These are phyloP conservation scores for Schoenoplectus tabernaemontani DNA, from an alignment of 202 grass and related monocot genomes.

Conservation along the genomic window DNA sequence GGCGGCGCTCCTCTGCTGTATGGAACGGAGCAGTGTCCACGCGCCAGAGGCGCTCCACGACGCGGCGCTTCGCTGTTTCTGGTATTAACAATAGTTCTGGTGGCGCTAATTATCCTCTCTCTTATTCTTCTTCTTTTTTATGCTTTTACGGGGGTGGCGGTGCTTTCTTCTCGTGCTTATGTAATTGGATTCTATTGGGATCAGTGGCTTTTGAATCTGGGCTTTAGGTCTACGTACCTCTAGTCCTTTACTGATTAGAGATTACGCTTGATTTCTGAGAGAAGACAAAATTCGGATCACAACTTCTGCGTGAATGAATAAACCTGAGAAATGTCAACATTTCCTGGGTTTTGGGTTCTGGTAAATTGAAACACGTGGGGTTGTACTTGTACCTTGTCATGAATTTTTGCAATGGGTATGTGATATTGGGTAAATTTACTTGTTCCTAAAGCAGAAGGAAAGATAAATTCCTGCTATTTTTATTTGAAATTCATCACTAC, in stretches of 20 bases:
- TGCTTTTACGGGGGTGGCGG: conserved; percentile 8
- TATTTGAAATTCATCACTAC: background rate
- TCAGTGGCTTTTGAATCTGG: conserved; percentile 21
- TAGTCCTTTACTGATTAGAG: background rate
- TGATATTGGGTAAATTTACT: background rate
- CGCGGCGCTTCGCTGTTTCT: conserved; percentile 26
- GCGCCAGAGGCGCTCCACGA: conserved; percentile 22
- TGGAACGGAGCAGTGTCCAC: conserved; percentile 30
- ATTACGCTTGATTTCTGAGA: conserved; percentile 16
- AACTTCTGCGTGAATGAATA: conserved; percentile 2
- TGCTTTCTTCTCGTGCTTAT: conserved; percentile 10
- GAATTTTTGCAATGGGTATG: background rate
- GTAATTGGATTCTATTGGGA: conserved; percentile 24
- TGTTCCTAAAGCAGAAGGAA: background rate
- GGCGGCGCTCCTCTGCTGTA: conserved; percentile 29
- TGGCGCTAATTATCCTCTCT: background rate
- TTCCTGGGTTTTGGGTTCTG: conserved; percentile 1
- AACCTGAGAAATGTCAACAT: background rate
- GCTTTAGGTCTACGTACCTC: background rate
- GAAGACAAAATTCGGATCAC: conserved; percentile 19
- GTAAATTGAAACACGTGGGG: background rate
- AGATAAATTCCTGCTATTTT: background rate
- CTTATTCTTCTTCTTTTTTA: conserved; percentile 4
- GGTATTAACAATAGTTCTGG: conserved; percentile 20
- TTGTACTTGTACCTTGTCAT: conserved; percentile 5